Evolutionary conservation across 495 filamentous ascomycete species (phyloP), one percentile per base, ranked within the genome.

Genomic region (Hyaloscypha bicolor): DNA sequence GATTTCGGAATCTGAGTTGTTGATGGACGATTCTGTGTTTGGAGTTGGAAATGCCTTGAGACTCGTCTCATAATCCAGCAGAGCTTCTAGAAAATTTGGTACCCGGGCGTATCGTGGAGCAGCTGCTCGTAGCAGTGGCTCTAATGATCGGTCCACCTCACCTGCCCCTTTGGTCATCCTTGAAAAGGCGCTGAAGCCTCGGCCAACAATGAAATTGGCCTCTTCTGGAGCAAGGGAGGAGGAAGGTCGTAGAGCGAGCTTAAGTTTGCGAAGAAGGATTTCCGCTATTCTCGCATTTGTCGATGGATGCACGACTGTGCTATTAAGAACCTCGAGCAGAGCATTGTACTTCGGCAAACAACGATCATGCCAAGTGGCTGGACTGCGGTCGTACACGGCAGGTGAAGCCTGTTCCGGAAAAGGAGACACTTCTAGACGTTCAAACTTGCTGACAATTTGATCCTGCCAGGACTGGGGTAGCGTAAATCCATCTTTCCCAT

Each of bases 391-490:
- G 29, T 69, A 66, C 22, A 66, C 35, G 9, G 70, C 68, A 42
- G 70, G 59, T 9, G 72, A 69, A 2, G 82, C 80, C 63, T 81
- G 81, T 65, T 87, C 84, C 11, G 84, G 83, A 58, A 87, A 86
- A 3, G 84, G 84, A 4, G 81, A 84, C 21, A 82, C 73, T 62
- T 84, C 83, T 19, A 87, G 73, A 25, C 76, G 79, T 57, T 86
- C 85, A 63, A 93, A 87, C 39, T 85, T 86, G 67, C 83, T 83
- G 53, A 87, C 81, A 68, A 93, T 90, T 53, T 87, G 85, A 69
- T 86, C 80, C 71, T 91, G 90, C 86, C 89, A 91, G 1, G 85
- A 83, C 66, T 85, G 82, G 19, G 91, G 89, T 29, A 90, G 85
- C 5, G 79, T 75, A 63, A 89, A 82, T 56, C 80, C 80, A 8